phyloP scores from a whole-genome alignment of 2,329 filamentous ascomycete genomes.

The Trichoderma sp. region DNA sequence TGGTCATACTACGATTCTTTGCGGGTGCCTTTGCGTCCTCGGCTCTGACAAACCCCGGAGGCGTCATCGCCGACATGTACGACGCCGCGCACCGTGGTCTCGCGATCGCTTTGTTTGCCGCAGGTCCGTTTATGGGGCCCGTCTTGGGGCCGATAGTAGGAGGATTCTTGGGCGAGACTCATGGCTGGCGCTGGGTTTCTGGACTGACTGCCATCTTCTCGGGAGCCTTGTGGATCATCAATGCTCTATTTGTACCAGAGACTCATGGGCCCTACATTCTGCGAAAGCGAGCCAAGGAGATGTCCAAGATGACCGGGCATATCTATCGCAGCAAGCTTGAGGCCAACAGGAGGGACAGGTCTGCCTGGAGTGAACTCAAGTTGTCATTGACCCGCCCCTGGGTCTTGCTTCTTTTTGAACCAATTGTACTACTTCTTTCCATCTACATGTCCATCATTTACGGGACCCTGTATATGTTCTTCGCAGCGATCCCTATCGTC shows the following conservation, averaged over 20 bases:
- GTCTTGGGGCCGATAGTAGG: constrained; percentile 57
- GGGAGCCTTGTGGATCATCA: background rate
- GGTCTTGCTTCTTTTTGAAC: constrained; percentile 60
- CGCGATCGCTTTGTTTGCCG: constrained; percentile 58
- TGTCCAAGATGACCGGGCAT: constrained; percentile 3
- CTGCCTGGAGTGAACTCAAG: background rate
- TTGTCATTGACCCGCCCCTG: constrained; percentile 2
- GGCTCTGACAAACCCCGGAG: constrained; percentile 45
- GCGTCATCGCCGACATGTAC: constrained; percentile 62
- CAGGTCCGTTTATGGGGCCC: constrained; percentile 62
- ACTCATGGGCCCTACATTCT: constrained; percentile 2
- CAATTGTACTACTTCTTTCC: constrained; percentile 82
- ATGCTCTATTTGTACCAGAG: constrained; percentile 53
- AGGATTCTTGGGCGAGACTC: constrained; percentile 67
- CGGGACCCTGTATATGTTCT: constrained; percentile 87
- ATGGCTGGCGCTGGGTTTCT: constrained; percentile 41
- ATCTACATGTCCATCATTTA: constrained; percentile 80
- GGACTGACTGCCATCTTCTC: constrained; percentile 5
- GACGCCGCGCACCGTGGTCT: constrained; percentile 51
- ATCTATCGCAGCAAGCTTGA: background rate
- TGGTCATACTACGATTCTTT: constrained; percentile 14
- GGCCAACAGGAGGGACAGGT: background rate
- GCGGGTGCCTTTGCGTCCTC: constrained; percentile 70
- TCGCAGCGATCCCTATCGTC: constrained; percentile 81
- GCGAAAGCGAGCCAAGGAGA: background rate